A percentile compares a stretch with the other conserved stretches of the same genome.
Evolutionary conservation across 441 rosid species (phyloP).

Genomic region (Bruguiera hainesii): DNA sequence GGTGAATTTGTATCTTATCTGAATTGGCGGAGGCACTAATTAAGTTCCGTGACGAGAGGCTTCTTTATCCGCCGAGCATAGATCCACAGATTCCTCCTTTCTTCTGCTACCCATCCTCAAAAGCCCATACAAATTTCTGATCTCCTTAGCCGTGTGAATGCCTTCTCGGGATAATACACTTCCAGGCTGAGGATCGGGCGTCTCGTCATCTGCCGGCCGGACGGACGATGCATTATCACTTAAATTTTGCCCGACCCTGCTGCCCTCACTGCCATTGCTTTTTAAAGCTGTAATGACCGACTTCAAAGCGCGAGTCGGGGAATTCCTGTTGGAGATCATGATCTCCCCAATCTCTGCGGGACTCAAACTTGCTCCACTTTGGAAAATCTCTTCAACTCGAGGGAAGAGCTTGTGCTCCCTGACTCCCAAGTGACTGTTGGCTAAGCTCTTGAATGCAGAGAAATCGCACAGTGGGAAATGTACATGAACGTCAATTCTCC

Average conservation of each 20-base stretch:
- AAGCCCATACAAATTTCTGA: slow-evolving; percentile 44
- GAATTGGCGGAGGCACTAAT: not conserved
- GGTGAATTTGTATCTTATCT: no score
- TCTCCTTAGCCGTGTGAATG: slow-evolving; percentile 35
- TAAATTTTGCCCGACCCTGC: slow-evolving; percentile 17
- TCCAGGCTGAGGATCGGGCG: slow-evolving; percentile 17
- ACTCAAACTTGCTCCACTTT: slow-evolving; percentile 38
- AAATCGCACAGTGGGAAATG: slow-evolving; percentile 55
- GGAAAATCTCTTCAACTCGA: slow-evolving; percentile 59
- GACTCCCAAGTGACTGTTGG: slow-evolving; percentile 48
- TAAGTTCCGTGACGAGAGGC: slow-evolving; percentile 19
- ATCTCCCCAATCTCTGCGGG: slow-evolving; percentile 68
- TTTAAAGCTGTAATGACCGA: slow-evolving; percentile 50
- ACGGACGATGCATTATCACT: slow-evolving; percentile 24
- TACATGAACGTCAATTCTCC: slow-evolving; percentile 59
- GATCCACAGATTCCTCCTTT: slow-evolving; percentile 38
- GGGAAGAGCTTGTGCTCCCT: slow-evolving; percentile 59
- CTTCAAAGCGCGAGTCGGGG: slow-evolving; percentile 55
- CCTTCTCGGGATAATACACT: slow-evolving; percentile 26
- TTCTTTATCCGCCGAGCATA: slow-evolving; percentile 24
- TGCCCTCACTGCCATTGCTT: slow-evolving; percentile 27
- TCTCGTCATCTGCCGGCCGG: slow-evolving; percentile 10
- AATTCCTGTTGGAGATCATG: slow-evolving; percentile 56
- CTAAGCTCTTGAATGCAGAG: slow-evolving; percentile 44
- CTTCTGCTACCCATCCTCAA: slow-evolving; percentile 42